Percentiles rank a stretch among this genome's conserved stretches.
Conservation (phyloP, 148 eudicot genomes). For the Polygonum aviculare region DNA sequence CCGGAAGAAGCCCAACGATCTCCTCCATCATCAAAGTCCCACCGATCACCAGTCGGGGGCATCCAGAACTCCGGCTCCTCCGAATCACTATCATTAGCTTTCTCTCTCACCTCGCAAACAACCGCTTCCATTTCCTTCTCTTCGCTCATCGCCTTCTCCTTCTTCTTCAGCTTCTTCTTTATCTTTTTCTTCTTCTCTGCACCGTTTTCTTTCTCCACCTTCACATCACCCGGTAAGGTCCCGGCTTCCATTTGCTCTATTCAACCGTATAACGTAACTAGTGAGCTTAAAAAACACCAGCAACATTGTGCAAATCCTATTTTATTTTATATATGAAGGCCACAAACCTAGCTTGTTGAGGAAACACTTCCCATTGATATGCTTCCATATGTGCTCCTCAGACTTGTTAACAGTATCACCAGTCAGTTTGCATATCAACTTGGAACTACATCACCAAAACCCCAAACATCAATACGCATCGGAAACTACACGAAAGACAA, state of each 20-base stretch:
- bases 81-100: slow-evolving; percentile 36
- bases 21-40: slow-evolving; percentile 84
- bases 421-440: slow-evolving; percentile 74
- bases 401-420: slow-evolving; percentile 67
- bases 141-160: slow-evolving; percentile 19
- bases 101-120: slow-evolving; percentile 30
- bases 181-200: slow-evolving; percentile 3
- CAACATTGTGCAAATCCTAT: neutral
- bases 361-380: slow-evolving; percentile 81
- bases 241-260: slow-evolving; percentile 75
- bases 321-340: neutral
- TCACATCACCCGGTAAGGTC: slow-evolving; percentile 21
- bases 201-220: slow-evolving; percentile 21
- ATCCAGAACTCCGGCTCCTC: slow-evolving; percentile 75
- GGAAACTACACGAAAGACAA: neutral
- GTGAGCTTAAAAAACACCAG: neutral
- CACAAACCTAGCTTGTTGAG: slow-evolving; percentile 71
- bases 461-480: neutral
- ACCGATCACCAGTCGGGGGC: slow-evolving; percentile 68
- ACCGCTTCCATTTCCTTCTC: slow-evolving; percentile 30
- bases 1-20: slow-evolving; percentile 81
- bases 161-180: slow-evolving; percentile 36
- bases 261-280: neutral
- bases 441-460: slow-evolving; percentile 31
- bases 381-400: slow-evolving; percentile 99